Evolutionary conservation across 169 alveolate species (phyloP), one percentile per base, ranked within the genome.

Genomic region (Plasmodium ovale): DNA sequence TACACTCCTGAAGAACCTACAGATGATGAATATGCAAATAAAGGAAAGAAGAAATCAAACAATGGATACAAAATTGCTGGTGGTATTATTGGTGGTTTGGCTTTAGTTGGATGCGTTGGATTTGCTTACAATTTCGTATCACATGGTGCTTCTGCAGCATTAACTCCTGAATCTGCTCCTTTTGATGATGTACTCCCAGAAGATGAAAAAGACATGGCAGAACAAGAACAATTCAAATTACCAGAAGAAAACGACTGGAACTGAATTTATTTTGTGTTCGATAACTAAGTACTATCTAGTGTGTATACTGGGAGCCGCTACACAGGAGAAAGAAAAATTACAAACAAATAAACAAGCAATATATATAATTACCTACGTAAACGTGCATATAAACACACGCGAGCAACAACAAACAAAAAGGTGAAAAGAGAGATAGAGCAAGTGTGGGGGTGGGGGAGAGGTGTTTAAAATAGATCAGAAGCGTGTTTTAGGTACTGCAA

Each of bases 181-280:
- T 82, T 82, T 19, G 85, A 82, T 53, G 90, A 82, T 56, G 85
- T 49, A 70, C 25, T 68, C 10, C 42, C 72, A 27, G 90, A 82
- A 35, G 90, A 54, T 10, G 85, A 82, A 0, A 82, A 82, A 16
- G 90, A 67, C 9, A 27, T 10, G 14, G 72, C 1, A 0, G 90
- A 82, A 31, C 39, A 44, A 23, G 90, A 82, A n/a, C 90, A 82
- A 59, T 82, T 67, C 53, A 82, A 68, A 71, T 51, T 82, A 67
- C 90, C 90, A 21, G 90, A 82, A 71, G 90, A 82, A 35, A 64
- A 82, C 27, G 90, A 82, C 10, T 82, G 90, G 90, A 82, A 82
- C 56, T 82, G 59, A 65, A 25, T 59, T 4, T 29, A 49, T n/a
- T n/a, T n/a, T n/a, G n/a, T n/a, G n/a, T n/a, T n/a, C n/a, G n/a